Conservation (phyloP, 2,329 filamentous ascomycete species). For the Cyphellophora europaea region DNA sequence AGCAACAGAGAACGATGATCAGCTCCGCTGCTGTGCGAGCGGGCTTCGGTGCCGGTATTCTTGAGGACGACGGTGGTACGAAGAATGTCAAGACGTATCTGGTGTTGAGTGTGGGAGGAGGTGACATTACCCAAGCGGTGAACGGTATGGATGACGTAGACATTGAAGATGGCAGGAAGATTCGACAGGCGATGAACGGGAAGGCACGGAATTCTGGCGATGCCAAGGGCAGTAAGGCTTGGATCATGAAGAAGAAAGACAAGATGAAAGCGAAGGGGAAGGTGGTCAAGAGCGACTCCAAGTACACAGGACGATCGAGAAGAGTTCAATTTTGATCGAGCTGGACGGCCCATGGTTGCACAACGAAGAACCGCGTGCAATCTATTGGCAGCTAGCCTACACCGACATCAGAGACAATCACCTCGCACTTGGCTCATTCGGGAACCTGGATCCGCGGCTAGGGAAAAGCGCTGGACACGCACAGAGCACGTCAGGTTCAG, state of each 20-base stretch:
- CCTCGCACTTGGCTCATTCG: too few species aligned
- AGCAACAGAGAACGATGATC: conserved; percentile 85
- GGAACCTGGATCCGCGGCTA: too few species aligned
- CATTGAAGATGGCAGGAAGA: conserved; percentile 59
- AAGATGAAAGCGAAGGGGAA: conserved; percentile 94
- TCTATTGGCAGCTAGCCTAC: too few species aligned
- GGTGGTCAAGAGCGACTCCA: conserved; percentile 82
- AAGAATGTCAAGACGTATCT: conserved; percentile 97
- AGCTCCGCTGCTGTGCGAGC: conserved; percentile 81
- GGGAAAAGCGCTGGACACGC: too few species aligned
- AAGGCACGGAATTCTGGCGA: conserved; percentile 40
- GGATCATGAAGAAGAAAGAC: conserved; percentile 58
- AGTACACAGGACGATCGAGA: conserved; percentile 88
- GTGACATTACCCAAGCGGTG: conserved; percentile 86
- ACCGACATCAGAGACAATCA: too few species aligned
- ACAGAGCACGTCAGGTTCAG: too few species aligned
- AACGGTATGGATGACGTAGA: conserved; percentile 82
- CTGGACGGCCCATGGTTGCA: too few species aligned
- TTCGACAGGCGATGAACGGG: conserved; percentile 31
- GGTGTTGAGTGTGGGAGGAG: conserved; percentile 79
- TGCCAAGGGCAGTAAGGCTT: conserved; percentile 40
- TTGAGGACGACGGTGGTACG: conserved; percentile 92
- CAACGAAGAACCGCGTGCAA: too few species aligned
- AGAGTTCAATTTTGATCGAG: conserved; percentile 68
- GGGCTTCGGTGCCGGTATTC: conserved; percentile 85